Conservation (phyloP, 108 stramenopile genomes). For the Schizochytrium sp. region DNA sequence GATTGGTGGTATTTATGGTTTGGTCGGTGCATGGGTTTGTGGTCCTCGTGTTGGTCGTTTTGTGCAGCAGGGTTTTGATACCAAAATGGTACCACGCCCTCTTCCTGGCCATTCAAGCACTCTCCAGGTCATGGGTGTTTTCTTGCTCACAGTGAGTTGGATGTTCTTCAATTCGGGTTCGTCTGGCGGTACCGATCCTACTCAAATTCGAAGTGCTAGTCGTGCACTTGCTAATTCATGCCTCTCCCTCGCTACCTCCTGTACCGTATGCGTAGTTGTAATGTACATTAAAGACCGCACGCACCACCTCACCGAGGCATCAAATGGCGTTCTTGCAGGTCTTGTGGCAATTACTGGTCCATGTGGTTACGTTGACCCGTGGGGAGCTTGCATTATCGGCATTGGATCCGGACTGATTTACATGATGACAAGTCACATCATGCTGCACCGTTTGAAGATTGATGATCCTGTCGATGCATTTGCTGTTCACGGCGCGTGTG, state of each 20-base stretch:
- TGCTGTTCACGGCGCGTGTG: constrained; percentile 52
- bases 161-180: constrained; percentile 92
- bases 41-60: constrained; percentile 70
- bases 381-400: constrained; percentile 87
- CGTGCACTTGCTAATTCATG: constrained; percentile 10
- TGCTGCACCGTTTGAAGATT: constrained; percentile 70
- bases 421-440: constrained; percentile 71
- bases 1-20: constrained; percentile 69
- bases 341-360: constrained; percentile 90
- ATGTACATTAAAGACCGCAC: constrained; percentile 59
- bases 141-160: constrained; percentile 94
- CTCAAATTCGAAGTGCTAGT: neutral
- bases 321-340: constrained; percentile 82
- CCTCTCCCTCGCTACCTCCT: constrained; percentile 32
- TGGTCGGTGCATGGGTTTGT: constrained; percentile 67
- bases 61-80: constrained; percentile 57
- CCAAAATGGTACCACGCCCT: constrained; percentile 9
- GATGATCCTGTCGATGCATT: constrained; percentile 55
- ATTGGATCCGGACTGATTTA: constrained; percentile 83
- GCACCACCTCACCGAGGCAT: constrained; percentile 19
- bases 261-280: neutral
- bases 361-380: constrained; percentile 85
- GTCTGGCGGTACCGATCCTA: constrained; percentile 76
- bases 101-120: constrained; percentile 78
- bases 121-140: constrained; percentile 85